phyloP scores from a whole-genome alignment of 805 yeast genomes.

The Grigorovia transvaalensis region DNA sequence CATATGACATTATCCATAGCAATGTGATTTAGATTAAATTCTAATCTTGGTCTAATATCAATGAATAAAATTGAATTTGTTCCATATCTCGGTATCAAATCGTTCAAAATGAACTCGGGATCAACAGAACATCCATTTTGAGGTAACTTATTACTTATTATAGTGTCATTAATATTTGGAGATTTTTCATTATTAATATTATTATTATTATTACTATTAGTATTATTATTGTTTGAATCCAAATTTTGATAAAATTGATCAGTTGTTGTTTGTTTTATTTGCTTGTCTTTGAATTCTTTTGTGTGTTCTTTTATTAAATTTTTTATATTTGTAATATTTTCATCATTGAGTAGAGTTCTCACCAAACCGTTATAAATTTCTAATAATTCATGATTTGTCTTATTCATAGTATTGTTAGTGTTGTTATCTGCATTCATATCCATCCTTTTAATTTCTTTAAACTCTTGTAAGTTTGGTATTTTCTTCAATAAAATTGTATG shows the following conservation, averaged over 20 bases:
- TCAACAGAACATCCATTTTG: slow-evolving; percentile 8
- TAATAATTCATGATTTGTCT: slow-evolving; percentile 12
- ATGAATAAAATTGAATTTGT: slow-evolving; percentile 41
- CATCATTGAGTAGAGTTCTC: slow-evolving; percentile 22
- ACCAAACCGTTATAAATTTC: slow-evolving; percentile 27
- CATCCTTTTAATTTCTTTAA: slow-evolving; percentile 14
- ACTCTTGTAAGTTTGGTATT: slow-evolving; percentile 21
- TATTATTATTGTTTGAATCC: not conserved
- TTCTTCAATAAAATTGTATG: slow-evolving; percentile 19
- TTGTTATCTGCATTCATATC: slow-evolving; percentile 3
- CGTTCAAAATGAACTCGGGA: slow-evolving; percentile 6
- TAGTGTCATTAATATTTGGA: no score
- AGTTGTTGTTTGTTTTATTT: not conserved
- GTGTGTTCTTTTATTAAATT: slow-evolving; percentile 4
- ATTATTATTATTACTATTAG: not conserved
- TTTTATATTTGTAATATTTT: slow-evolving; percentile 20
- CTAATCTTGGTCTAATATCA: slow-evolving; percentile 56
- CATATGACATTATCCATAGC: slow-evolving; percentile 49
- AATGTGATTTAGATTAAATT: slow-evolving; percentile 56
- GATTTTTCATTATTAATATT: not conserved
- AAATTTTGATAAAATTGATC: not conserved
- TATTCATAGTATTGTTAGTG: slow-evolving; percentile 6
- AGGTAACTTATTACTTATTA: not conserved
- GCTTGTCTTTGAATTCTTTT: not conserved
- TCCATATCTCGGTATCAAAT: slow-evolving; percentile 8